Conservation (phyloP, 2,329 filamentous ascomycete genomes). For the Alternaria hordeiaustralica region DNA sequence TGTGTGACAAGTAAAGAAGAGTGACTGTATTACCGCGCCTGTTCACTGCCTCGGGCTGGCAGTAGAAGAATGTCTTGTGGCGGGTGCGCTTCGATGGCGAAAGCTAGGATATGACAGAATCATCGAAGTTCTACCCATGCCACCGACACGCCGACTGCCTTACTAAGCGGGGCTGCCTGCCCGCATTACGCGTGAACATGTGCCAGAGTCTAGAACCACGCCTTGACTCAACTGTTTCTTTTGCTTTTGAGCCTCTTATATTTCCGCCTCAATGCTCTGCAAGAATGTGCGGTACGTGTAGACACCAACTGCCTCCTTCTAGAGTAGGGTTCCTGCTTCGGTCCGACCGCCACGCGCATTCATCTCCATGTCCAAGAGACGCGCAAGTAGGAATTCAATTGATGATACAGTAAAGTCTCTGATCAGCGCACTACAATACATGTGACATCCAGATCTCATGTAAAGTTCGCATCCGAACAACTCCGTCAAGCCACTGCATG, state of each 20-base stretch:
- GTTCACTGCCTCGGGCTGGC: slow-evolving; percentile 25
- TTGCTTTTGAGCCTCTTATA: background rate
- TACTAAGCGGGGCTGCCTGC: slow-evolving; percentile 13
- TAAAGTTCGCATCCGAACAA: background rate
- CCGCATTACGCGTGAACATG: slow-evolving; percentile 1
- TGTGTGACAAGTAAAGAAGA: slow-evolving; percentile 2
- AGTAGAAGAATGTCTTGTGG: slow-evolving; percentile 13
- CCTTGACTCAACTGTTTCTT: background rate
- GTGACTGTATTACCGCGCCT: background rate
- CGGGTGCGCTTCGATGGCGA: slow-evolving; percentile 24
- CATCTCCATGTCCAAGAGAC: background rate
- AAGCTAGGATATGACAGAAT: slow-evolving; percentile 23
- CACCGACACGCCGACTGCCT: slow-evolving; percentile 12
- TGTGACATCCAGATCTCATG: background rate
- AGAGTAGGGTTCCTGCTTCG: background rate
- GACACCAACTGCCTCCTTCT: background rate
- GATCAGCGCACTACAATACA: background rate
- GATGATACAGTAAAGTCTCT: background rate
- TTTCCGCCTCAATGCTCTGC: background rate
- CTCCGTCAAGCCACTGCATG: background rate
- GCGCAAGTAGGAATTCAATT: background rate
- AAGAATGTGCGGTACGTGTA: background rate
- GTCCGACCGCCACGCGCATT: background rate
- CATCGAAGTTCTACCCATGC: slow-evolving; percentile 17
- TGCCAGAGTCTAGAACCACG: background rate